Percentiles rank a stretch among this genome's conserved stretches.
These are phyloP conservation scores for Gossypium schwendimanii DNA, from an alignment of 441 rosid species.

Conservation along the genomic window DNA sequence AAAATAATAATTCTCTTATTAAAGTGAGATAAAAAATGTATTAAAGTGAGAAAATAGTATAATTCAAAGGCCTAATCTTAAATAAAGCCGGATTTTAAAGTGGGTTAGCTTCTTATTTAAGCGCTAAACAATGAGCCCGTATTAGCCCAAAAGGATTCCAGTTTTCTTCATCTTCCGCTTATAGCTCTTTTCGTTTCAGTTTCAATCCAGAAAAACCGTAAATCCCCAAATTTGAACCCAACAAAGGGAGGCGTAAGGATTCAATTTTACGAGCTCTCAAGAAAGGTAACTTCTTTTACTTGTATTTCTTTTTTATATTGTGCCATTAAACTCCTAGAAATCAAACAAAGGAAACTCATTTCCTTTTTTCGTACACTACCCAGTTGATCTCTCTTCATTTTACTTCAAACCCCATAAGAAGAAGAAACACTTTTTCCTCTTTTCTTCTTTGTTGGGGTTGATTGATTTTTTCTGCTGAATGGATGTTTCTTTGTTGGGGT, in stretches of 20 bases:
- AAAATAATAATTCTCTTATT: too few species aligned
- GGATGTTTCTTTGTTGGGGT: background rate
- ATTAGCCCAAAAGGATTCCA: background rate
- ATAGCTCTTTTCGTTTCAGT: background rate
- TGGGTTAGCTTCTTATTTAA: background rate
- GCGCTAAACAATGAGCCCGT: background rate
- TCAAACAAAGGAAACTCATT: background rate
- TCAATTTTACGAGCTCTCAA: background rate
- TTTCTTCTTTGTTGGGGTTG: background rate
- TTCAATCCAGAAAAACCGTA: conserved; percentile 13
- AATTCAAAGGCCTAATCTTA: too few species aligned
- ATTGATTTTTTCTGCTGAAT: background rate
- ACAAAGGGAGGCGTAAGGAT: background rate
- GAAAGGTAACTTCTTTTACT: background rate
- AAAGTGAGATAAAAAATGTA: too few species aligned
- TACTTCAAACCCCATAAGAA: background rate
- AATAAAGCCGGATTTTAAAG: background rate
- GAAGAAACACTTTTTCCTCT: background rate
- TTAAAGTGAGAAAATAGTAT: too few species aligned
- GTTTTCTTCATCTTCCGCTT: background rate
- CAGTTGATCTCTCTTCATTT: background rate
- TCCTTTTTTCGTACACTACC: background rate
- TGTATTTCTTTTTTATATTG: background rate
- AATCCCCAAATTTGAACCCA: background rate
- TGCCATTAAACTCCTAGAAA: background rate